Evolutionary conservation across 805 yeast genomes (phyloP).

Genomic region (Vanderwaltozyma verrucispora): DNA sequence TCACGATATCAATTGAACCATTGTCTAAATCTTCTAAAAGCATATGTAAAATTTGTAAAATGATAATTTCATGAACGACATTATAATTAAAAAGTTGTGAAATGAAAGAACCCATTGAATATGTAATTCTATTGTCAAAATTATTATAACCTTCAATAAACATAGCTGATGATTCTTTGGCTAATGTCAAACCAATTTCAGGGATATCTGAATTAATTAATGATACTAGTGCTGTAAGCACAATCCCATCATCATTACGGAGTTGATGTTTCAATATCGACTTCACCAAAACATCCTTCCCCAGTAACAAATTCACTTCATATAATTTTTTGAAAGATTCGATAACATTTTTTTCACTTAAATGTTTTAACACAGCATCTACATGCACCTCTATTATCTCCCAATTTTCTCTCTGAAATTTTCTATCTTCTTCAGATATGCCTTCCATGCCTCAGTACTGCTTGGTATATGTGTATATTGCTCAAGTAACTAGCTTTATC

Average conservation of each 20-base stretch:
- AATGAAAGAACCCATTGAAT: conserved; percentile 39
- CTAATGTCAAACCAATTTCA: conserved; percentile 49
- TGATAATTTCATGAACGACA: conserved; percentile 45
- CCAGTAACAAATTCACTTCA: conserved; percentile 47
- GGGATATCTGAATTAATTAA: conserved; percentile 61
- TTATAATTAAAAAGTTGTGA: conserved; percentile 55
- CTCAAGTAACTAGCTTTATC: no score
- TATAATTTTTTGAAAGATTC: conserved; percentile 41
- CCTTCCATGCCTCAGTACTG: conserved; percentile 1
- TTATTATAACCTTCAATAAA: conserved; percentile 45
- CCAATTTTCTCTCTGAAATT: conserved; percentile 36
- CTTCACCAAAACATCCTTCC: conserved; percentile 50
- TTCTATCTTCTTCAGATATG: conserved; percentile 13
- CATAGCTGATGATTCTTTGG: conserved; percentile 42
- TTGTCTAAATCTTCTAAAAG: conserved; percentile 40
- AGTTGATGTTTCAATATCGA: conserved; percentile 46
- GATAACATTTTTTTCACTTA: conserved; percentile 38
- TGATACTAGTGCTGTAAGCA: conserved; percentile 48
- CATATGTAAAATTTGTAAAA: conserved; percentile 42
- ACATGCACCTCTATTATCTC: not conserved
- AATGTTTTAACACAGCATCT: conserved; percentile 30
- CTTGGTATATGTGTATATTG: no score
- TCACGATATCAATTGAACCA: conserved; percentile 42
- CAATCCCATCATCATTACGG: conserved; percentile 32
- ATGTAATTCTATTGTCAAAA: conserved; percentile 36